Evolutionary conservation across 805 yeast genomes (phyloP), one percentile per base, ranked within the genome.

Genomic region (Yamadazyma sp.): DNA sequence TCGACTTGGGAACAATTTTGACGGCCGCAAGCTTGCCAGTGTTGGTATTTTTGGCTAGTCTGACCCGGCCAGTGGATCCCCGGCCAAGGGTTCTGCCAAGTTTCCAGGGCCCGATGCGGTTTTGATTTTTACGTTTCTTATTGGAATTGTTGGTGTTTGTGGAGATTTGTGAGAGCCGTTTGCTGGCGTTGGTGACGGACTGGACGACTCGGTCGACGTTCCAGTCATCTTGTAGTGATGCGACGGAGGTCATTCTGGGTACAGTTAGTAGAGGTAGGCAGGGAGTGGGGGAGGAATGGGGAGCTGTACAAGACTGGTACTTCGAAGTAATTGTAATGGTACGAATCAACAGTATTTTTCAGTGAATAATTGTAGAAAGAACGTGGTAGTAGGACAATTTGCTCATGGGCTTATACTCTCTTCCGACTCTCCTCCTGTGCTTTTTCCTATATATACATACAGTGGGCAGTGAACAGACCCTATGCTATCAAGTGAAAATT

Each of bases 11-110:
- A 9, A 93, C 95, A 46, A 93, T 89, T 61, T 93, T 93, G 35
- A 93, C 95, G 1, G 99, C 99, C 3, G 99, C 98, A 41, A 88
- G 75, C 61, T 88, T 83, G 33, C 93, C 93, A 1, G 93, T 83
- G 37, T 76, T 75, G 28, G 80, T 75, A 58, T 93, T 95, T 49
- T 88, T 83, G 11, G 99, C 98, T 39, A 93, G 71, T 42, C 96
- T 71, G 12, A 93, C 99, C 45, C 97, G 76, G 16, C 99, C 98
- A 1, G 96, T 87, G 10, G 95, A 84, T n/a, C 99, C 99, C 42
- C 95, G 75, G 16, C 99, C 99, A 35, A 93, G 68, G 2, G 99
- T 93, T 48, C 91, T 76, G 19, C 98, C 98, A 24, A 93, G 69
- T 56, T 88, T 85, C 99, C 99, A 93, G 2, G 99, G 97, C 2